phyloP scores from a whole-genome alignment of 2,329 filamentous ascomycete species.

The Diaporthe longicolla region DNA sequence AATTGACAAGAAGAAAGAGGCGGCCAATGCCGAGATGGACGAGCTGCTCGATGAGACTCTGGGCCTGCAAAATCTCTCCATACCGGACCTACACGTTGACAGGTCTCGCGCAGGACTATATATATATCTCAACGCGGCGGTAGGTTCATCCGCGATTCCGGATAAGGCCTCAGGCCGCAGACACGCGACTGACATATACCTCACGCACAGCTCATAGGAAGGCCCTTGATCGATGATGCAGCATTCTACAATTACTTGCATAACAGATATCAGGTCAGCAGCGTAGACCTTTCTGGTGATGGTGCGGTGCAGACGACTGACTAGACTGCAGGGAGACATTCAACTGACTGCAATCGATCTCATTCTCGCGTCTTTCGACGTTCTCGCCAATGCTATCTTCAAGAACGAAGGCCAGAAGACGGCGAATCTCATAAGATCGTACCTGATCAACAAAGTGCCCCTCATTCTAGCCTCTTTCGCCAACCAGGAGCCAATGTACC shows the following conservation, averaged over 20 bases:
- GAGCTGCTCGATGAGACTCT: constrained; percentile 71
- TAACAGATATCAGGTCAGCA: constrained; percentile 83
- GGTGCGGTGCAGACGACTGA: constrained; percentile 47
- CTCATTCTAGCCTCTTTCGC: constrained; percentile 67
- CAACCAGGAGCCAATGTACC: constrained; percentile 72
- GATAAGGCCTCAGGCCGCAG: constrained; percentile 47
- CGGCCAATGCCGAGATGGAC: constrained; percentile 66
- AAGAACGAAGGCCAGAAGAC: constrained; percentile 68
- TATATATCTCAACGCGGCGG: constrained; percentile 85
- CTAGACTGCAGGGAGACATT: constrained; percentile 73
- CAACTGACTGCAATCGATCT: constrained; percentile 85
- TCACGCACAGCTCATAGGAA: constrained; percentile 76
- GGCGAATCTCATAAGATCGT: constrained; percentile 86
- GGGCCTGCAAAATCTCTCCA: constrained; percentile 67
- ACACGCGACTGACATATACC: neutral
- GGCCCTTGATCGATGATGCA: constrained; percentile 86
- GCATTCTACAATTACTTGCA: constrained; percentile 84
- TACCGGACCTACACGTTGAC: constrained; percentile 76
- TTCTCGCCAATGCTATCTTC: constrained; percentile 89
- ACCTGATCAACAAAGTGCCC: constrained; percentile 79
- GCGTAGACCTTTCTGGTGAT: neutral
- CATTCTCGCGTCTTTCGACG: constrained; percentile 89
- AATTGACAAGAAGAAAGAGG: constrained; percentile 65
- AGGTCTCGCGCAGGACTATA: constrained; percentile 88
- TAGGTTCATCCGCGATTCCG: constrained; percentile 54